Evolutionary conservation across 2,329 filamentous ascomycete species (phyloP), one percentile per base, ranked within the genome.

Genomic region (Anthostomella pinea): DNA sequence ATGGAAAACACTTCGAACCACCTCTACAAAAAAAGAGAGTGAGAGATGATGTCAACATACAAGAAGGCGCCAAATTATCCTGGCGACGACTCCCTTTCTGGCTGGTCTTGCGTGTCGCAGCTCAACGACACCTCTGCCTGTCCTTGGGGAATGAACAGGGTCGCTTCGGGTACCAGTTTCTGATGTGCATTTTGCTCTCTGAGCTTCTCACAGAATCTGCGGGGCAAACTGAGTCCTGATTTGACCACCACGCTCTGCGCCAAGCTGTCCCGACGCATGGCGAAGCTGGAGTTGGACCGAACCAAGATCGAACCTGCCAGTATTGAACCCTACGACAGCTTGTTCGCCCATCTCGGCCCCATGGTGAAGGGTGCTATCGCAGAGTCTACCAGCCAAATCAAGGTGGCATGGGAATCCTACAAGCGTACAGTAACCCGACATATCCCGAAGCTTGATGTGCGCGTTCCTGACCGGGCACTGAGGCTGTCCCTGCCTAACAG

Each of bases 81-180:
- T 87, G 82, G 81, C 67, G 82, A 13, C 64, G 83, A 23, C 72
- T 71, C 2, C 70, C 82, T 0, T 69, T 75, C 33, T 87, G 80
- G 73, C 69, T 87, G 0, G 61, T 79, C 0, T 55, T 85, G 4
- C 73, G 80, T 0, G 78, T 86, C 2, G 65, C 69, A 0, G 48
- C 77, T 2, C 70, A 79, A 31, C 68, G 79, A 0, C 64, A 72
- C 6, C 62, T 85, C 0, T 66, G 60, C 17, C 43, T 63, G 1
- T 15, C 51, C 0, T 46, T 72, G 2, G 69, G 69, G 1, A 44
- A 52, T 1, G 56, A 69, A 1, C 17, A 52, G 0, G 76, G 76
- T 2, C 62, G 65, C 2, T 43, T 69, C 0, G 62, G 67, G 20
- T 84, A 81, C 64, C 85, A 85, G 44, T 64, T 73, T 10, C 45